phyloP scores from a whole-genome alignment of 345 rosid genomes.

The Geranium rotundifolium region DNA sequence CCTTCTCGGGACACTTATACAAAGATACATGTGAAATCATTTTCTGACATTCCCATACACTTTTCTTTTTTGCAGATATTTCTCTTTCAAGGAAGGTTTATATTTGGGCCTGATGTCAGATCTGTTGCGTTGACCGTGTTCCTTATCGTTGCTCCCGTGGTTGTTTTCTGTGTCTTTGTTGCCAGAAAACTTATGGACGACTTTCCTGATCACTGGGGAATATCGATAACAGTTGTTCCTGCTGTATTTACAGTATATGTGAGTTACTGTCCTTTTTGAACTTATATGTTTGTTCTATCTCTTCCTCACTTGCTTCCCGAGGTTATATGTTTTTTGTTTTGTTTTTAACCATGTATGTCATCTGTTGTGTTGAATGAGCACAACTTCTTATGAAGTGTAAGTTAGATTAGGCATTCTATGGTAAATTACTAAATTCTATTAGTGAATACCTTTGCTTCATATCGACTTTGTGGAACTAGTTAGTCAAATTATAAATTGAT shows the following conservation, averaged over 20 bases:
- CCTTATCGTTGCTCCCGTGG: conserved; percentile 65
- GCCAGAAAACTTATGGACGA: conserved; percentile 58
- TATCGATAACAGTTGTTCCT: conserved; percentile 42
- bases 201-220: conserved; percentile 57
- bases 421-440: too few relatives aligned
- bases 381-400: too few relatives aligned
- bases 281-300: conserved; percentile 3
- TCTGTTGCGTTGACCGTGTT: conserved; percentile 48
- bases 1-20: too few relatives aligned
- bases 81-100: conserved; percentile 59
- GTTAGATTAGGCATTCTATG: too few relatives aligned
- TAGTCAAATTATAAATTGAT: too few relatives aligned
- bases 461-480: too few relatives aligned
- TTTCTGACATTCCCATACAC: not conserved
- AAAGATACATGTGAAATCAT: not conserved
- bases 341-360: not conserved
- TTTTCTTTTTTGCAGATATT: conserved; percentile 46
- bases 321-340: not conserved
- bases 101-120: conserved; percentile 91
- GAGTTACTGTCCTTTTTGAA: conserved; percentile 27
- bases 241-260: conserved; percentile 44
- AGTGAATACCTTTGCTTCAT: too few relatives aligned
- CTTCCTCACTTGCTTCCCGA: not conserved
- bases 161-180: conserved; percentile 65
- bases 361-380: not conserved